A percentile compares a stretch with the other conserved stretches of the same genome.
These are phyloP conservation scores for Gonapodya prolifera DNA, from an alignment of 192 early-diverging fungal species.

Conservation along the genomic window DNA sequence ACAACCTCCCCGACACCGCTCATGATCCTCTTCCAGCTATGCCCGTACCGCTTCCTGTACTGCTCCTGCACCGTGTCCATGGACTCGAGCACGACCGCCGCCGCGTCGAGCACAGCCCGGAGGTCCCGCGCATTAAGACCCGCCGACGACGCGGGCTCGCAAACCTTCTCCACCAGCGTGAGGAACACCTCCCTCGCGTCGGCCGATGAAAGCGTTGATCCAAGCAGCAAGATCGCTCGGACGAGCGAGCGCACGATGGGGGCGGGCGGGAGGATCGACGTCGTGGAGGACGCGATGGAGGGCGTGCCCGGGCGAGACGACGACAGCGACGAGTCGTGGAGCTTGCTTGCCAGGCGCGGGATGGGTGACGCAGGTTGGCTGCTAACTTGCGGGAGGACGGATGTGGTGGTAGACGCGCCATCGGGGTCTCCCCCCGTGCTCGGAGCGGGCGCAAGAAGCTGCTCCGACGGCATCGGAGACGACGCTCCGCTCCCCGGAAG, in stretches of 20 bases:
- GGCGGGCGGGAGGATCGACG: not conserved
- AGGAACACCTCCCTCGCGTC: conserved; percentile 31
- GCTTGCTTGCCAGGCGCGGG: conserved; percentile 1
- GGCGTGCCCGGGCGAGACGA: not conserved
- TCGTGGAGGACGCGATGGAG: not conserved
- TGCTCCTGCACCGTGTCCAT: not conserved
- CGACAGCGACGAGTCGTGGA: not conserved
- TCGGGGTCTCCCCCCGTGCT: not conserved
- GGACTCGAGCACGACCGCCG: not conserved
- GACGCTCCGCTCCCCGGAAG: not conserved
- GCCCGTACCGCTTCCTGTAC: not conserved
- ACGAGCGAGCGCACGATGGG: conserved; percentile 18
- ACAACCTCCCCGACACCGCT: not conserved
- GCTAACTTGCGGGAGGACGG: too few relatives aligned
- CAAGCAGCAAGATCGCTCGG: conserved; percentile 22
- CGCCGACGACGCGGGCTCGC: conserved; percentile 15
- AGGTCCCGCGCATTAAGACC: not conserved
- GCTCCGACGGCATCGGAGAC: not conserved
- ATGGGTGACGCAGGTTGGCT: not conserved
- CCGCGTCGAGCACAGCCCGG: not conserved
- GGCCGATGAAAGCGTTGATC: conserved; percentile 15
- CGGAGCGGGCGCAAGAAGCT: not conserved
- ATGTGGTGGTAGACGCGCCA: too few relatives aligned
- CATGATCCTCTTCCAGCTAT: not conserved
- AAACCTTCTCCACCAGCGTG: conserved; percentile 25